phyloP scores from a whole-genome alignment of 768 basidiomycete species.

The Hygrocybe coccinea region DNA sequence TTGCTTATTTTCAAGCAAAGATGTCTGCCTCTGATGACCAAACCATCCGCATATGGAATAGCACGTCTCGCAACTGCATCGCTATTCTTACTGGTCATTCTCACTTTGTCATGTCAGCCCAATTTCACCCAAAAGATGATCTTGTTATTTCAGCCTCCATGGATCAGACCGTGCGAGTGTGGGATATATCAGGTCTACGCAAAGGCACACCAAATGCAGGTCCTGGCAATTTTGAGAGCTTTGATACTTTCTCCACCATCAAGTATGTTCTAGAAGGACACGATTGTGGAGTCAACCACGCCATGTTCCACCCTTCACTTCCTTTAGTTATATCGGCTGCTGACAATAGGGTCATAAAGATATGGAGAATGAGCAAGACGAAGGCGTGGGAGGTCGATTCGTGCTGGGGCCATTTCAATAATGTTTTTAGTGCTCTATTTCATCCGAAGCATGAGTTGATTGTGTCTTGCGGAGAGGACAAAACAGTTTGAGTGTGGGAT shows the following conservation, averaged over 20 bases:
- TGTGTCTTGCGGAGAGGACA: constrained; percentile 96
- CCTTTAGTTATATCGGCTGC: constrained; percentile 96
- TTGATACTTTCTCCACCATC: constrained; percentile 88
- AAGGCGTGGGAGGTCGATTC: constrained; percentile 99
- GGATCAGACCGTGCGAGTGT: constrained; percentile 98
- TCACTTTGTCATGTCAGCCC: constrained; percentile 98
- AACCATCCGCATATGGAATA: constrained; percentile 99
- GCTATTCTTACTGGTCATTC: constrained; percentile 98
- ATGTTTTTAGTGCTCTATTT: constrained; percentile 91
- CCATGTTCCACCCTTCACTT: constrained; percentile 93
- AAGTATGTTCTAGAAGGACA: constrained; percentile 98
- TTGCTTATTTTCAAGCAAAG: constrained; percentile 35
- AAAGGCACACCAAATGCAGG: constrained; percentile 68
- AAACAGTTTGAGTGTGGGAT: constrained; percentile 99
- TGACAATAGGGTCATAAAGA: constrained; percentile 95
- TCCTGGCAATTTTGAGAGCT: constrained; percentile 76
- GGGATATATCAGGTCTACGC: constrained; percentile 98
- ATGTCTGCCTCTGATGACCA: constrained; percentile 93
- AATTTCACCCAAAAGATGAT: constrained; percentile 98
- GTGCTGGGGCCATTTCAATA: constrained; percentile 98
- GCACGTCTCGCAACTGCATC: constrained; percentile 94
- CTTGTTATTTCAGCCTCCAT: constrained; percentile 96
- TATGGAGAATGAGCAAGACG: constrained; percentile 99
- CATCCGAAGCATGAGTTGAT: constrained; percentile 98
- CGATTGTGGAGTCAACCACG: constrained; percentile 95